A percentile compares a stretch with the other conserved stretches of the same genome.
These are phyloP conservation scores for Fraxinus excelsior DNA, from an alignment of 257 asterid genomes.

Conservation along the genomic window DNA sequence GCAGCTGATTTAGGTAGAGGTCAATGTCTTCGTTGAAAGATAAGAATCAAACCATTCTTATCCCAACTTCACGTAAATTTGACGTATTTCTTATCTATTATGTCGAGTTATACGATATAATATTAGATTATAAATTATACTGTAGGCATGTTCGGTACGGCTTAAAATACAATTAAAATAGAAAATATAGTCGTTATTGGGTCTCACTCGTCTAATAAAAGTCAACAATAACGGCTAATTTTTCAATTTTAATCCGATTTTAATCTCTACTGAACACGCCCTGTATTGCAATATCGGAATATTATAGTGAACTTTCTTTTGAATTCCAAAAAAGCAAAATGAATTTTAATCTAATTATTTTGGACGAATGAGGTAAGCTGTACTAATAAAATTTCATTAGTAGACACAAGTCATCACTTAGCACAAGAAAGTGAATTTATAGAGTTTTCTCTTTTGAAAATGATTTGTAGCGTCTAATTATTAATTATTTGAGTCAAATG, in stretches of 20 bases:
- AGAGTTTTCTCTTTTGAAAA: neutral
- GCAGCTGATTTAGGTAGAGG: neutral
- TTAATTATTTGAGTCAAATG: slow-evolving; percentile 19
- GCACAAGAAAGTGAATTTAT: slow-evolving; percentile 9
- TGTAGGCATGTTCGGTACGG: too few species aligned
- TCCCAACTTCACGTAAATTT: neutral
- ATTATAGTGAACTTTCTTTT: neutral
- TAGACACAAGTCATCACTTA: neutral
- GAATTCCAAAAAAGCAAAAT: neutral
- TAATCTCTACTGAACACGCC: too few species aligned
- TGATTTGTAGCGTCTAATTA: slow-evolving; percentile 8
- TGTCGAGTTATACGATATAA: too few species aligned
- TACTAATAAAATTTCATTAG: neutral
- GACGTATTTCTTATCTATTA: too few species aligned
- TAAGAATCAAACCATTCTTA: neutral
- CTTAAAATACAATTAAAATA: too few species aligned
- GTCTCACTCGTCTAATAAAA: too few species aligned
- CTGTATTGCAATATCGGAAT: too few species aligned
- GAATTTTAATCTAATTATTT: too few species aligned
- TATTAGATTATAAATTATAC: too few species aligned
- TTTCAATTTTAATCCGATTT: too few species aligned
- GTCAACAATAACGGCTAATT: too few species aligned
- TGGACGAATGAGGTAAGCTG: neutral
- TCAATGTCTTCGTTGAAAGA: neutral
- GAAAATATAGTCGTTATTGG: too few species aligned